Base-by-base conservation (phyloP, 2,329 filamentous ascomycete species). In the Penicillium sp. region DNA sequence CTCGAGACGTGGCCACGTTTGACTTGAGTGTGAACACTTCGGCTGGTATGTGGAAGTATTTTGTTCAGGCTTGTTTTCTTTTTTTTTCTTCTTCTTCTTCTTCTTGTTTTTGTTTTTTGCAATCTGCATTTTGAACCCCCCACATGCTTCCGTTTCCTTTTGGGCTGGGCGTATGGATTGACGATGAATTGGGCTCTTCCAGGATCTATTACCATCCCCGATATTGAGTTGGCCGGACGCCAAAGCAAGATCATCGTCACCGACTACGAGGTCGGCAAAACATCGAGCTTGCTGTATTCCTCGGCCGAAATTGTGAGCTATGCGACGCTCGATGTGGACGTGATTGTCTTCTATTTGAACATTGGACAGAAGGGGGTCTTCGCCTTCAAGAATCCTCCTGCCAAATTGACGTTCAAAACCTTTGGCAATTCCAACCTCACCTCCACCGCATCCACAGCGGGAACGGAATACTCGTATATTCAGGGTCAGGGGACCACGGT, bases 181-280 rank as follows among this genome's bases (percentile, higher is more conserved):
- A 36, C 13, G 26, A 9, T 12, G 5, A 12, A 4, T 6, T 18
- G 25, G 11, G 34, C 7, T 32, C 24, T 25, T 18, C 3, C 29
- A 57, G 62, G 61, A 1, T 43, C 55, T 4, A 43, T 66, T 6
- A 51, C 58, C 3, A 59, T 66, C 3, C 71, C 76, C 0, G 71
- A 71, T 34, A 67, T 79, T n/a, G 70, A 73, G 40, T 65, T 80
- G 3, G 68, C 73, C 41, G 77, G 77, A 9, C 69, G 76, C 13
- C 75, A 80, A 57, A 77, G 74, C 56, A 78, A 77, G 52, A 78
- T 79, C 51, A 63, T 80, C 3, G 73, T 79, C 18, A 78, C 76
- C 0, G 76, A 81, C 54, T 80, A 79, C 45, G 57, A 59, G 0
- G 65, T 79, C 47, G 76, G 77, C 4, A 65, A 66, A 1, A 45